Evolutionary conservation across 805 yeast species (phyloP).

Genomic region (Metschnikowia baotianmanensis): DNA sequence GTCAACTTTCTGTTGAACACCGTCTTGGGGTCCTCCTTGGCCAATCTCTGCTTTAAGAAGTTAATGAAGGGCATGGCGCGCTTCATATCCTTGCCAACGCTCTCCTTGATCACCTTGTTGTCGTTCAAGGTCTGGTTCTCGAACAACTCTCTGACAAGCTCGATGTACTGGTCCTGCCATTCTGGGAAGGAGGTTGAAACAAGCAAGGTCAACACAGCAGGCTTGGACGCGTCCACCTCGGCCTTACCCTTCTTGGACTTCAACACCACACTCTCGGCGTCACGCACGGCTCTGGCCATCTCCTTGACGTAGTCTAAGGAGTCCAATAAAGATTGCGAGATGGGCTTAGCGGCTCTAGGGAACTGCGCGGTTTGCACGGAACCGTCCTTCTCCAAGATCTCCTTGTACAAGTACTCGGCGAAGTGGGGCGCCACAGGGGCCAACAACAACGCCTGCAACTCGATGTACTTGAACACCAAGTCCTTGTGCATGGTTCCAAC

Average conservation of each 20-base stretch:
- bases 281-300: conserved; percentile 82
- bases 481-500: conserved; percentile 74
- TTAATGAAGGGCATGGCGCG: conserved; percentile 98
- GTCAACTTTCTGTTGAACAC: conserved; percentile 89
- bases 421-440: conserved; percentile 97
- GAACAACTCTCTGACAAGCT: conserved; percentile 72
- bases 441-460: conserved; percentile 77
- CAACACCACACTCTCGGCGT: conserved; percentile 81
- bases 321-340: conserved; percentile 59
- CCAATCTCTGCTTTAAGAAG: conserved; percentile 75
- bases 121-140: conserved; percentile 63
- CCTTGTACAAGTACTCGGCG: conserved; percentile 85
- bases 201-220: conserved; percentile 69
- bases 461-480: conserved; percentile 77
- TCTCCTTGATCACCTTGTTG: conserved; percentile 59
- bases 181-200: conserved; percentile 78
- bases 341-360: conserved; percentile 73
- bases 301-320: conserved; percentile 78
- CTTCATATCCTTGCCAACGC: conserved; percentile 86
- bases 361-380: conserved; percentile 74
- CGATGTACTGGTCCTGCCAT: conserved; percentile 60
- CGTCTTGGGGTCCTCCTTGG: conserved; percentile 62
- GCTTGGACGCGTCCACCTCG: conserved; percentile 71
- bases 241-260: conserved; percentile 81
- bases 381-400: conserved; percentile 61